Evolutionary conservation across 371 early-diverging fungal genomes (phyloP).

Genomic region (Dinochytrium kinnereticum): DNA sequence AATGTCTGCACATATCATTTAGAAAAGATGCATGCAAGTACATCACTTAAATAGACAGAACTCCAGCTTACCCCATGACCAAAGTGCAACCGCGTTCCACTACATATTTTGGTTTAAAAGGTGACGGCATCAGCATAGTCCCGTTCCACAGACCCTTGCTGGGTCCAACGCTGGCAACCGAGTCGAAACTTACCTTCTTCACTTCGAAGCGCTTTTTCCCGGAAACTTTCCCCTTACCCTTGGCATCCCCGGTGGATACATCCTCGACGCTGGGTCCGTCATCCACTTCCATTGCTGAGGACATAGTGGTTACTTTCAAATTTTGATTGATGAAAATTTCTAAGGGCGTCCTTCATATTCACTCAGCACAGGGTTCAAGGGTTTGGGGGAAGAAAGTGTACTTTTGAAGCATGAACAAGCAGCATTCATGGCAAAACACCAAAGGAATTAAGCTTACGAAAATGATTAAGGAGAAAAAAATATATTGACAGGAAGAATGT

Average conservation of each 20-base stretch:
- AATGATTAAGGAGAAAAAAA: no score
- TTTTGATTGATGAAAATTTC: neutral
- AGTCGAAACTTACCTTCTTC: slow-evolving; percentile 74
- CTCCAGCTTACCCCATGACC: slow-evolving; percentile 89
- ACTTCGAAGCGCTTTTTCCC: slow-evolving; percentile 91
- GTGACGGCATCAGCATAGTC: neutral
- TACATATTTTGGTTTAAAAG: slow-evolving; percentile 44
- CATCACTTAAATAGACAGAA: neutral
- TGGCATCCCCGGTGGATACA: slow-evolving; percentile 57
- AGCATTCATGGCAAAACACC: no score
- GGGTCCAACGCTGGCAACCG: neutral
- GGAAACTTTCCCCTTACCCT: slow-evolving; percentile 54
- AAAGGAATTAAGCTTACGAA: no score
- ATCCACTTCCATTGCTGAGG: slow-evolving; percentile 34
- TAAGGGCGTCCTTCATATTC: no score
- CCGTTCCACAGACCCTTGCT: neutral
- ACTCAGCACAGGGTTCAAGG: no score
- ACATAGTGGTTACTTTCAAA: slow-evolving; percentile 4
- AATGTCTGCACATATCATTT: slow-evolving; percentile 70
- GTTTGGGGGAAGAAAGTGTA: no score
- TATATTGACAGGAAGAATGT: no score
- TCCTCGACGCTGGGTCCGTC: slow-evolving; percentile 4
- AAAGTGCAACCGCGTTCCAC: slow-evolving; percentile 98
- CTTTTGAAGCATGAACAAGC: no score
- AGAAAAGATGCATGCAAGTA: neutral